phyloP scores from a whole-genome alignment of 345 rosid species.

The Sonneratia caseolaris region DNA sequence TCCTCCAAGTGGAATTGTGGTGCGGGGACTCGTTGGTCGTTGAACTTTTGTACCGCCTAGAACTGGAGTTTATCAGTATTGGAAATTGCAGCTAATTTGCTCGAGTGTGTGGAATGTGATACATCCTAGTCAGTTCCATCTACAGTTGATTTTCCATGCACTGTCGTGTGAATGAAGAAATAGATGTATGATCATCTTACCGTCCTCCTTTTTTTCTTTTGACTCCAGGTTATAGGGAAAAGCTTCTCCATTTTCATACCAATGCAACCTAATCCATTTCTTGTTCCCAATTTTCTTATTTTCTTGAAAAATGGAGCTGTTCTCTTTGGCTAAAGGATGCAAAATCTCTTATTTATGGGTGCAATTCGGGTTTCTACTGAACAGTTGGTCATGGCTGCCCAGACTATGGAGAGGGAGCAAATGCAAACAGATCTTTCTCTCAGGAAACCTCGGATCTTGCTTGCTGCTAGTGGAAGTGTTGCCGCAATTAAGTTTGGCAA shows the following conservation, averaged over 20 bases:
- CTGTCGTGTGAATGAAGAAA: not conserved
- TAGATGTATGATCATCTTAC: not conserved
- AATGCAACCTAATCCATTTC: no score
- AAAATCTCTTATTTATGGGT: not conserved
- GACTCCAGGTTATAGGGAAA: no score
- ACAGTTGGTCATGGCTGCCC: not conserved
- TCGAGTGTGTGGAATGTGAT: not conserved
- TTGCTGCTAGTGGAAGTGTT: slow-evolving; percentile 89
- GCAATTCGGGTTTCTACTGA: not conserved
- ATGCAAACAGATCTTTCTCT: slow-evolving; percentile 19
- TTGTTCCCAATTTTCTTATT: not conserved
- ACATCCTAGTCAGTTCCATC: not conserved
- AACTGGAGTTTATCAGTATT: not conserved
- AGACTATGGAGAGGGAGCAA: slow-evolving; percentile 23
- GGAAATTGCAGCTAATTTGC: not conserved
- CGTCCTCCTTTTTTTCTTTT: no score
- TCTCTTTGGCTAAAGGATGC: not conserved
- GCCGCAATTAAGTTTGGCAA: slow-evolving; percentile 85
- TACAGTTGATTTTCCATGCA: not conserved
- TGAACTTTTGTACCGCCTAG: not conserved
- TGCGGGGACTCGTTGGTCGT: not conserved
- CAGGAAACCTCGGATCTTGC: slow-evolving; percentile 56
- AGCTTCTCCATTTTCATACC: no score
- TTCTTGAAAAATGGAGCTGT: not conserved
- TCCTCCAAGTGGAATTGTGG: not conserved